These are phyloP conservation scores for Coix lacrymajobi DNA, from an alignment of 176 grass and related monocot genomes.

Conservation along the genomic window DNA sequence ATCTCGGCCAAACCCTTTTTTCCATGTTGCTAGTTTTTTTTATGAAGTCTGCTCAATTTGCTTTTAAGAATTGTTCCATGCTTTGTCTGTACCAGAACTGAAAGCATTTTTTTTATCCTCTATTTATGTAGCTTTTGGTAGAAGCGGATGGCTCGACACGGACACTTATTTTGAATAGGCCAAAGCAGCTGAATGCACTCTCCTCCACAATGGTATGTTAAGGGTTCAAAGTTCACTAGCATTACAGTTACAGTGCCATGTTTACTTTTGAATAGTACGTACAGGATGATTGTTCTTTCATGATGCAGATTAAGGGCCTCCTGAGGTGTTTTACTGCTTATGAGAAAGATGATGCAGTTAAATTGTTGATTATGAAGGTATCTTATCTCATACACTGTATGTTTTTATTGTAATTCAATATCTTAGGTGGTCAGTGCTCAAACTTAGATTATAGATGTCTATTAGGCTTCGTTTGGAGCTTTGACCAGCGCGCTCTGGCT, in stretches of 20 bases:
- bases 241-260: not conserved
- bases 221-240: not conserved
- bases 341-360: slow-evolving; percentile 56
- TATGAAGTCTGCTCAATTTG: too few relatives aligned
- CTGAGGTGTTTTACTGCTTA: slow-evolving; percentile 54
- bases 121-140: not conserved
- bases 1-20: too few relatives aligned
- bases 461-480: too few relatives aligned
- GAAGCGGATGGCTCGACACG: not conserved
- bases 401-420: not conserved
- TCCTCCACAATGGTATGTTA: not conserved
- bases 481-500: too few relatives aligned
- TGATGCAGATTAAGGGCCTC: slow-evolving; percentile 58
- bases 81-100: too few relatives aligned
- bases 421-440: too few relatives aligned
- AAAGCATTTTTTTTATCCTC: too few relatives aligned
- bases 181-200: not conserved
- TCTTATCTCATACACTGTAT: slow-evolving; percentile 1
- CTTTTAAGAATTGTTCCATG: too few relatives aligned
- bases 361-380: slow-evolving; percentile 89
- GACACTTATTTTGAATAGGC: not conserved
- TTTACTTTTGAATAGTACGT: not conserved
- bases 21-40: too few relatives aligned
- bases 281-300: not conserved
- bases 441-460: too few relatives aligned